These are phyloP conservation scores for Margaritispora aquatica DNA, from an alignment of 495 filamentous ascomycete species.

Conservation along the genomic window DNA sequence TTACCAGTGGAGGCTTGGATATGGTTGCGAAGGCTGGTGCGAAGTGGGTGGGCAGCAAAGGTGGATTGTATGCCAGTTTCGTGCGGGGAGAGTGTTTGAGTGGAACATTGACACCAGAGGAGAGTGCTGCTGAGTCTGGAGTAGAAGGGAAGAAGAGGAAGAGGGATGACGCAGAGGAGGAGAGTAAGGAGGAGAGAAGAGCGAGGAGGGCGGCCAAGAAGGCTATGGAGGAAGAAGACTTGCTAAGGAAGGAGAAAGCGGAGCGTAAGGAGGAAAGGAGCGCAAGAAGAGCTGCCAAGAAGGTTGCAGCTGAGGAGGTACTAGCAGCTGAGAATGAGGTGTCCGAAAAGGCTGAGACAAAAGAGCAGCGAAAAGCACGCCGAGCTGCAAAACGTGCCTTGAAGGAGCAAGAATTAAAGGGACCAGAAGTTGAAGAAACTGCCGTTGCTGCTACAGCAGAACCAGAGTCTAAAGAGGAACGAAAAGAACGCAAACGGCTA, in stretches of 20 bases:
- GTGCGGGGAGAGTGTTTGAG: slow-evolving; percentile 65
- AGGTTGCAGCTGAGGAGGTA: slow-evolving; percentile 21
- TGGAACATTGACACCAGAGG: slow-evolving; percentile 51
- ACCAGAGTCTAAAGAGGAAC: slow-evolving; percentile 34
- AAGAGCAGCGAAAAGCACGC: slow-evolving; percentile 30
- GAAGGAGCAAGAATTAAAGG: slow-evolving; percentile 23
- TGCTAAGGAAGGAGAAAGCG: slow-evolving; percentile 21
- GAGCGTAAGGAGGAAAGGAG: slow-evolving; percentile 25
- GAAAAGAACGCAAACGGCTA: slow-evolving; percentile 20
- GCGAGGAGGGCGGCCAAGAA: slow-evolving; percentile 35
- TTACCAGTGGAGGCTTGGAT: slow-evolving; percentile 44
- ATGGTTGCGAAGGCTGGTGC: slow-evolving; percentile 36
- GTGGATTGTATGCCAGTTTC: slow-evolving; percentile 75
- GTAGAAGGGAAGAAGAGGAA: slow-evolving; percentile 25
- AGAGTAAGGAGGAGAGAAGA: slow-evolving; percentile 29
- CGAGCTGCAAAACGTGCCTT: slow-evolving; percentile 31
- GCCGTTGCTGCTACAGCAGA: slow-evolving; percentile 16
- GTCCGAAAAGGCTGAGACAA: slow-evolving; percentile 26
- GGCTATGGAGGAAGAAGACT: slow-evolving; percentile 18
- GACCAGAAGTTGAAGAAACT: slow-evolving; percentile 15
- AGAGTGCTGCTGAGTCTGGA: slow-evolving; percentile 17
- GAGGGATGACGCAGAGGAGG: slow-evolving; percentile 28
- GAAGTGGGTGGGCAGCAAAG: slow-evolving; percentile 42
- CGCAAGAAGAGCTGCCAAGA: slow-evolving; percentile 34
- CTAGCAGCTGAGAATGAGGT: slow-evolving; percentile 23